Evolutionary conservation across 2,329 filamentous ascomycete genomes (phyloP).

Genomic region (Microascus cirrosus): DNA sequence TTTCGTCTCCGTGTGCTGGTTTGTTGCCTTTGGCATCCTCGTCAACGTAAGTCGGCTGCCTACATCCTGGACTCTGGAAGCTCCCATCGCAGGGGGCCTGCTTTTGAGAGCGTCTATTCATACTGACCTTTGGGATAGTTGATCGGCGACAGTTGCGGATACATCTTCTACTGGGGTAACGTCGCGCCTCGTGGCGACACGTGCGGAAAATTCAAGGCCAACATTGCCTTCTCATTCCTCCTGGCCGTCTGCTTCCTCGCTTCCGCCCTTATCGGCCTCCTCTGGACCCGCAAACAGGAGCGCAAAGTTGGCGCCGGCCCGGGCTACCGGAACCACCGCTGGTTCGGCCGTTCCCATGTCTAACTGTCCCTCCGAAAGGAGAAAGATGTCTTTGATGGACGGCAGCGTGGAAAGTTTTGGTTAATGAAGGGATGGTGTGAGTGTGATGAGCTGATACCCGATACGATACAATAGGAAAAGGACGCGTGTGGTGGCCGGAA

Average conservation of each 20-base stretch:
- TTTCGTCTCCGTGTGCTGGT: slow-evolving; percentile 59
- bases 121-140: not conserved
- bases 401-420: no score
- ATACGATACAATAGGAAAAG: no score
- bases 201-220: slow-evolving; percentile 60
- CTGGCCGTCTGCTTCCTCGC: slow-evolving; percentile 61
- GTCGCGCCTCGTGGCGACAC: slow-evolving; percentile 34
- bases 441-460: no score
- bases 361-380: not conserved
- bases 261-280: slow-evolving; percentile 45
- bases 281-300: slow-evolving; percentile 36
- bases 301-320: slow-evolving; percentile 20
- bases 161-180: slow-evolving; percentile 48
- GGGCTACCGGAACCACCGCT: not conserved
- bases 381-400: no score
- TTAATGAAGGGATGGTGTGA: no score
- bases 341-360: slow-evolving; percentile 4
- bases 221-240: slow-evolving; percentile 61
- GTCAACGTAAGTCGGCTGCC: slow-evolving; percentile 39
- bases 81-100: not conserved
- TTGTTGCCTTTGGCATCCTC: slow-evolving; percentile 55
- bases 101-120: not conserved
- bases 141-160: slow-evolving; percentile 38
- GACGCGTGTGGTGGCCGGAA: no score
- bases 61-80: no score